phyloP scores from a whole-genome alignment of 1,284 basidiomycete genomes.

The Fomitiporia mediterranea region DNA sequence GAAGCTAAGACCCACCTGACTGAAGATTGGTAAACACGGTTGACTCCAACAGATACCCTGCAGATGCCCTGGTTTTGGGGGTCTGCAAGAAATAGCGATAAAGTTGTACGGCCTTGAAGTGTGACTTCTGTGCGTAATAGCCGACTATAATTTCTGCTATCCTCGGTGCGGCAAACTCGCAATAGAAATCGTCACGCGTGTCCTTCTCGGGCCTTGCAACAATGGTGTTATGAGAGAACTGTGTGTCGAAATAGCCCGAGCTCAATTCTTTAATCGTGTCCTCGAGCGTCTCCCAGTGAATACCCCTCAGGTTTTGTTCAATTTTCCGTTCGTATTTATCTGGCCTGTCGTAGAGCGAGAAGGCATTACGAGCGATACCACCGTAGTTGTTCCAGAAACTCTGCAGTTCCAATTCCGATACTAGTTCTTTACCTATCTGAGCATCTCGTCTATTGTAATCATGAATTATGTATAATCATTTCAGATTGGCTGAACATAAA shows the following conservation, averaged over 20 bases:
- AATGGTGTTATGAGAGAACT: neutral
- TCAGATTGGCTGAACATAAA: neutral
- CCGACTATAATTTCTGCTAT: neutral
- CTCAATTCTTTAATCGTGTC: neutral
- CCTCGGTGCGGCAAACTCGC: neutral
- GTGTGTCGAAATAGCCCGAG: neutral
- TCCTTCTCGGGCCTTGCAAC: neutral
- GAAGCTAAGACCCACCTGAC: neutral
- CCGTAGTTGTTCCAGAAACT: neutral
- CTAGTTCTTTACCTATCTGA: neutral
- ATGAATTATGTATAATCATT: neutral
- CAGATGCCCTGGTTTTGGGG: slow-evolving; percentile 2
- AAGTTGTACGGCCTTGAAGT: neutral
- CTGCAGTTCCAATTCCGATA: neutral
- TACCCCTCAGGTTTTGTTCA: neutral
- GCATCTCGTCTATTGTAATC: neutral
- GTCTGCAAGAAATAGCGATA: neutral
- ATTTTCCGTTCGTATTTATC: neutral
- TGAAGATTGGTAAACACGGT: neutral
- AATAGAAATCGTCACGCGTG: neutral
- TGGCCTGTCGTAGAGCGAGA: neutral
- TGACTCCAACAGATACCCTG: neutral
- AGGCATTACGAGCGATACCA: neutral
- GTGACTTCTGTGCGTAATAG: neutral
- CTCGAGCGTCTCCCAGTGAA: neutral